phyloP scores from a whole-genome alignment of 2,329 filamentous ascomycete species.

The Cyclaneusma minus region DNA sequence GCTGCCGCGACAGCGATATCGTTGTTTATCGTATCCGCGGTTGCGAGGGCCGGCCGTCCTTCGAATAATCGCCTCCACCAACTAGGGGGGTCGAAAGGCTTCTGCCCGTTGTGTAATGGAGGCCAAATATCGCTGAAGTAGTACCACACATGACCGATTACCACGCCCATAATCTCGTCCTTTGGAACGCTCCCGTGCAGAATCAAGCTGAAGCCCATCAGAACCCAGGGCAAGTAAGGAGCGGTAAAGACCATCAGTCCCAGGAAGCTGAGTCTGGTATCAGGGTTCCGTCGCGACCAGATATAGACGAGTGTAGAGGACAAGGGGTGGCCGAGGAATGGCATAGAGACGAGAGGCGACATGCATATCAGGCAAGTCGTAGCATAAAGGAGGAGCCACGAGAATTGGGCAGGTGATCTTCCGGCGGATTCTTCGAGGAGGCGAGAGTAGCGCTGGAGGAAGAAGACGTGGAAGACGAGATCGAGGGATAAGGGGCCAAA shows the following conservation, averaged over 20 bases:
- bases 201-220: constrained; percentile 86
- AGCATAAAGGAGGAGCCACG: constrained; percentile 83
- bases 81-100: constrained; percentile 73
- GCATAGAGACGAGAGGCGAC: constrained; percentile 78
- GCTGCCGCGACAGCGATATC: constrained; percentile 43
- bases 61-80: constrained; percentile 87
- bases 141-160: constrained; percentile 94
- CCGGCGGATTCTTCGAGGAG: constrained; percentile 92
- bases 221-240: constrained; percentile 88
- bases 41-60: constrained; percentile 31
- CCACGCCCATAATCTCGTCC: constrained; percentile 89
- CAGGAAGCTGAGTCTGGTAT: constrained; percentile 77
- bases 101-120: constrained; percentile 67
- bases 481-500: constrained; percentile 91
- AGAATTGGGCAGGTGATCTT: constrained; percentile 81
- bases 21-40: constrained; percentile 39
- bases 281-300: constrained; percentile 89
- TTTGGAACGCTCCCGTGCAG: constrained; percentile 81
- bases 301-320: constrained; percentile 94
- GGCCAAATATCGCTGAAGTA: constrained; percentile 97
- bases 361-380: constrained; percentile 64
- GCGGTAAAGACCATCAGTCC: constrained; percentile 84
- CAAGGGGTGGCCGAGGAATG: constrained; percentile 85
- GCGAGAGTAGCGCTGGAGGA: constrained; percentile 89
- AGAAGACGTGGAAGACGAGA: constrained; percentile 95